Evolutionary conservation across 345 rosid genomes (phyloP).

Genomic region (Anacardium occidentale): DNA sequence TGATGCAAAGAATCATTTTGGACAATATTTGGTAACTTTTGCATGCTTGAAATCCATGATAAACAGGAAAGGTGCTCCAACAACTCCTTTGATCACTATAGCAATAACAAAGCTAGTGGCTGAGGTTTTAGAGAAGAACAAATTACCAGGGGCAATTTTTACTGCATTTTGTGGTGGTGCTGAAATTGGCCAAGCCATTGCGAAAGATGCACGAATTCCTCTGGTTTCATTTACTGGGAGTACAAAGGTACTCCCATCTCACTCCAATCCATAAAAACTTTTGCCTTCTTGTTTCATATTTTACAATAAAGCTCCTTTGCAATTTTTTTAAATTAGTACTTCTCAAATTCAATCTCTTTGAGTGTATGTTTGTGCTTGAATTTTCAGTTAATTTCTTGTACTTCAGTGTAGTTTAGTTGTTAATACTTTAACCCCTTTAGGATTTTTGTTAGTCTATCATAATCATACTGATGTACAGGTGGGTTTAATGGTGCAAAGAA

Average conservation of each 20-base stretch:
- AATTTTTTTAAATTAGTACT: background rate
- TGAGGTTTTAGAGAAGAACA: constrained; percentile 82
- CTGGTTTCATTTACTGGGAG: constrained; percentile 95
- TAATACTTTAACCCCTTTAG: background rate
- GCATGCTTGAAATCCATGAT: background rate
- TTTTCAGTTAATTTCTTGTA: background rate
- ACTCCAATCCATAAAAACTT: background rate
- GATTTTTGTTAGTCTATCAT: constrained; percentile 11
- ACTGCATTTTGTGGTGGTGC: constrained; percentile 93
- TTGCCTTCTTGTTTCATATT: background rate
- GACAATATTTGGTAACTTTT: background rate
- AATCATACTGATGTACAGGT: constrained; percentile 48
- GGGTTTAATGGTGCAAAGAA: constrained; percentile 75
- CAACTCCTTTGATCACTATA: constrained; percentile 89
- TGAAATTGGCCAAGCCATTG: constrained; percentile 90
- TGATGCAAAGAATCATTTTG: background rate
- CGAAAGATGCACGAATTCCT: constrained; percentile 76
- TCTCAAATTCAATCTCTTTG: background rate
- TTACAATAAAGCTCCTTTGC: background rate
- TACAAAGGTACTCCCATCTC: constrained; percentile 56
- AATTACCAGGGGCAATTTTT: constrained; percentile 88
- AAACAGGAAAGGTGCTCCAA: constrained; percentile 96
- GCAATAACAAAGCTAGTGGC: constrained; percentile 87
- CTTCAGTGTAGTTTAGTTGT: constrained; percentile 3
- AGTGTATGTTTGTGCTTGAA: background rate